Evolutionary conservation across 495 filamentous ascomycete genomes (phyloP), one percentile per base, ranked within the genome.

Genomic region (Xanthoparmelia taractica): DNA sequence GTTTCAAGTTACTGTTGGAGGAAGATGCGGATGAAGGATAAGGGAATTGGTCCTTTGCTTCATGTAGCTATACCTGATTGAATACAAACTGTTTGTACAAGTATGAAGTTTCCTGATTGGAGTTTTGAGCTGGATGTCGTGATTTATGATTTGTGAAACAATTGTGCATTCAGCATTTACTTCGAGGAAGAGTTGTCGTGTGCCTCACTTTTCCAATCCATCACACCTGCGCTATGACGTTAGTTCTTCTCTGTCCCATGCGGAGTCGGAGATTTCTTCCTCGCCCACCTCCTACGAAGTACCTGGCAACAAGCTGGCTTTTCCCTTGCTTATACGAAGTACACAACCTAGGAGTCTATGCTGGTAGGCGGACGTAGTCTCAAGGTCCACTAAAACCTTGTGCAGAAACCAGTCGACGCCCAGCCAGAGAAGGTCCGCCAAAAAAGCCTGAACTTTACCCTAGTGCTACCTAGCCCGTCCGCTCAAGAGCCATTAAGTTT

Each of bases 1-100:
- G 88, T 70, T 97, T 97, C 73, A 86, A 87, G 78, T 79, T 84
- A 25, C 75, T 97, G 66, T 74, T 98, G 62, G 94, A 98, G 73
- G 91, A 96, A 73, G 89, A 93, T 61, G 79, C 82, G 52, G 77
- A 82, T 37, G 83, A 86, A 57, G 68, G 68, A 23, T 68, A 50
- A 59, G 25, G 50, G 56, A 41, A 15, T 56, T 7, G 27, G 48
- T 18, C 23, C 15, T 23, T 13, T 36, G 20, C 12, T 20, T 8
- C 15, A 17, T 62, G 50, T 62, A 62, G 60, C 50, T 55, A 55
- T 62, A 62, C 43, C 4, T n/a, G n/a, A n/a, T n/a, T n/a, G n/a
- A 17, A 29, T 33, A 34, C 8, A 20, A 29, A n/a, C n/a, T 45
- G 43, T 43, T 34, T 27, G 38, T 43, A 40, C 37, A 33, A 23